phyloP scores from a whole-genome alignment of 805 yeast species.

The Clavispora phyllophila region DNA sequence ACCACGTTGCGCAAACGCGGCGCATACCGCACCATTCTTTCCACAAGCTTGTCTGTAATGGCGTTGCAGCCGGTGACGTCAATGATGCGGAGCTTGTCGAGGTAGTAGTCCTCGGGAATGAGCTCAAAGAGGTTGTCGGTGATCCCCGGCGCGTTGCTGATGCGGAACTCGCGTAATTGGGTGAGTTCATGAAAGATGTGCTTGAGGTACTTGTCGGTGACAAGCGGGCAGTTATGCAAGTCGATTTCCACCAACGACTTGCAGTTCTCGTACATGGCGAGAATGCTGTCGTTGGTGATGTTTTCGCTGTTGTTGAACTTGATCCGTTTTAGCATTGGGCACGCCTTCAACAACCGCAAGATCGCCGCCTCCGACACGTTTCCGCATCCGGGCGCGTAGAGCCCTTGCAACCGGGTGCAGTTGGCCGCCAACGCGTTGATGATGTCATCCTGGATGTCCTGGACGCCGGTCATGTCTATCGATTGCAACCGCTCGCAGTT shows the following conservation, averaged over 20 bases:
- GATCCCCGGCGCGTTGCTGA: conserved; percentile 66
- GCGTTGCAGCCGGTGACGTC: conserved; percentile 82
- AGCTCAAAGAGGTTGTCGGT: conserved; percentile 60
- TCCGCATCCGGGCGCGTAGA: conserved; percentile 82
- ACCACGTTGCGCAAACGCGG: conserved; percentile 86
- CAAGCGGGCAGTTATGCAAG: conserved; percentile 71
- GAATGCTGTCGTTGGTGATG: conserved; percentile 60
- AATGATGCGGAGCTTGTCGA: conserved; percentile 70
- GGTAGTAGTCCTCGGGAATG: conserved; percentile 42
- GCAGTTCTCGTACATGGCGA: conserved; percentile 63
- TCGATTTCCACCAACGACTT: conserved; percentile 85
- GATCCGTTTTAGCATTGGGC: conserved; percentile 76
- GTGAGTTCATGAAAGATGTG: conserved; percentile 54
- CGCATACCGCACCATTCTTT: conserved; percentile 64
- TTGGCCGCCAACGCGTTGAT: conserved; percentile 60
- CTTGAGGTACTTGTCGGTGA: conserved; percentile 60
- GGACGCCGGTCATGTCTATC: conserved; percentile 80
- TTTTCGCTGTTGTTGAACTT: conserved; percentile 69
- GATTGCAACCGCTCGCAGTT: conserved; percentile 74
- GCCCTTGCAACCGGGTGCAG: conserved; percentile 79
- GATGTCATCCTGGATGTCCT: conserved; percentile 59
- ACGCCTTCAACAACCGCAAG: conserved; percentile 48
- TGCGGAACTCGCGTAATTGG: conserved; percentile 79
- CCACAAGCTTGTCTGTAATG: conserved; percentile 75
- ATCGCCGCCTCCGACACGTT: conserved; percentile 65